These are phyloP conservation scores for Shiraia bambusicola DNA, from an alignment of 2,329 filamentous ascomycete genomes.

Conservation along the genomic window DNA sequence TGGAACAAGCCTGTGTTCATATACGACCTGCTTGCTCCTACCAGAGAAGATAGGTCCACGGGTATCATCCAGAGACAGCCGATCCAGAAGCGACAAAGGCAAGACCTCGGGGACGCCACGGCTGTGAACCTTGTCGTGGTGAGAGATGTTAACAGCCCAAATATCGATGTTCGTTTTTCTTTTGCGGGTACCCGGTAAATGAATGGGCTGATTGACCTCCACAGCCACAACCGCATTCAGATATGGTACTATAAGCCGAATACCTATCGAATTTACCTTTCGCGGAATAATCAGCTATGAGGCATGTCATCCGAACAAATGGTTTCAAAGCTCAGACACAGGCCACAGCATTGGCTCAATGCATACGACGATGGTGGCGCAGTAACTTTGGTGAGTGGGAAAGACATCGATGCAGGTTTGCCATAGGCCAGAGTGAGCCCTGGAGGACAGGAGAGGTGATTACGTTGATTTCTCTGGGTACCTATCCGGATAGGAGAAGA, in stretches of 20 bases:
- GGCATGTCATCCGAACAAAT: slow-evolving; percentile 37
- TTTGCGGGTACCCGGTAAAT: slow-evolving; percentile 43
- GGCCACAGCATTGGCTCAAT: slow-evolving; percentile 49
- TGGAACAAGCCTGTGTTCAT: slow-evolving; percentile 52
- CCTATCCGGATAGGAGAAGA: slow-evolving; percentile 34
- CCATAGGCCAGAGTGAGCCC: slow-evolving; percentile 40
- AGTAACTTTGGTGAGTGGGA: slow-evolving; percentile 16
- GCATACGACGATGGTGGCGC: slow-evolving; percentile 41
- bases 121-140: slow-evolving; percentile 41
- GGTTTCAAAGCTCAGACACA: slow-evolving; percentile 37
- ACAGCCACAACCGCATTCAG: slow-evolving; percentile 44
- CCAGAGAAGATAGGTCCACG: slow-evolving; percentile 19
- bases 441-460: slow-evolving; percentile 46
- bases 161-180: slow-evolving; percentile 49
- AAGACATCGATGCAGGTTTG: slow-evolving; percentile 38
- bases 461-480: slow-evolving; percentile 48
- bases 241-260: slow-evolving; percentile 44
- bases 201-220: slow-evolving; percentile 43
- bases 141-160: slow-evolving; percentile 47
- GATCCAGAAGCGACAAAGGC: neutral
- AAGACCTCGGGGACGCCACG: slow-evolving; percentile 1
- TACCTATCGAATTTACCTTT: slow-evolving; percentile 37
- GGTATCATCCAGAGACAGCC: no score
- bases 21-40: slow-evolving; percentile 44
- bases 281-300: slow-evolving; percentile 48